These are phyloP conservation scores for Globisporangium splendens DNA, from an alignment of 352 stramenopile genomes.

Conservation along the genomic window DNA sequence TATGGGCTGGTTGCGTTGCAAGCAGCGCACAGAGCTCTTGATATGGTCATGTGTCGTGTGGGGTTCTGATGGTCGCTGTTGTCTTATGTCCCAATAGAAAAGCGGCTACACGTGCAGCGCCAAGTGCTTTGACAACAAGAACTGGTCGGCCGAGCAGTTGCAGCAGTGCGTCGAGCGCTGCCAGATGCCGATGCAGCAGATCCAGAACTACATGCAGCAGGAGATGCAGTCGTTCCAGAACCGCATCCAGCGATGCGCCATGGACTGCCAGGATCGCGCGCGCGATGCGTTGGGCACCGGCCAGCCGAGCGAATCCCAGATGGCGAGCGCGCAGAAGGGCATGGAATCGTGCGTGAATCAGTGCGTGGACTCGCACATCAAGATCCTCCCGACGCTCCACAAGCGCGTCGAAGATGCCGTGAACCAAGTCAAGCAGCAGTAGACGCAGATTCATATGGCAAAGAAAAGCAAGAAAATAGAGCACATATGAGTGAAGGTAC, in stretches of 20 bases:
- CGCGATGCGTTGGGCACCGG: slow-evolving; percentile 61
- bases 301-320: slow-evolving; percentile 67
- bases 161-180: slow-evolving; percentile 82
- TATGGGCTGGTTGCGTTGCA: too few relatives aligned
- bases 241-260: slow-evolving; percentile 79
- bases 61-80: neutral
- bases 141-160: slow-evolving; percentile 70
- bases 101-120: slow-evolving; percentile 81
- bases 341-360: slow-evolving; percentile 71
- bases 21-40: too few relatives aligned
- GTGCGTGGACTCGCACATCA: slow-evolving; percentile 76
- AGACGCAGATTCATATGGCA: slow-evolving; percentile 2
- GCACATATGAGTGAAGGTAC: too few relatives aligned
- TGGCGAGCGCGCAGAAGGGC: slow-evolving; percentile 60
- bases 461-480: too few relatives aligned
- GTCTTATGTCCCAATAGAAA: slow-evolving; percentile 53
- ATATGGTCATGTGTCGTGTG: too few relatives aligned
- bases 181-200: slow-evolving; percentile 81
- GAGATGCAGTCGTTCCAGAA: slow-evolving; percentile 86
- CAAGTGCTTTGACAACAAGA: slow-evolving; percentile 87
- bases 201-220: slow-evolving; percentile 80
- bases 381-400: slow-evolving; percentile 67
- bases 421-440: slow-evolving; percentile 61
- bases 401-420: slow-evolving; percentile 73
- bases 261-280: slow-evolving; percentile 85